These are phyloP conservation scores for Acanthamoeba healyi DNA, from an alignment of 208 protist species.

Conservation along the genomic window DNA sequence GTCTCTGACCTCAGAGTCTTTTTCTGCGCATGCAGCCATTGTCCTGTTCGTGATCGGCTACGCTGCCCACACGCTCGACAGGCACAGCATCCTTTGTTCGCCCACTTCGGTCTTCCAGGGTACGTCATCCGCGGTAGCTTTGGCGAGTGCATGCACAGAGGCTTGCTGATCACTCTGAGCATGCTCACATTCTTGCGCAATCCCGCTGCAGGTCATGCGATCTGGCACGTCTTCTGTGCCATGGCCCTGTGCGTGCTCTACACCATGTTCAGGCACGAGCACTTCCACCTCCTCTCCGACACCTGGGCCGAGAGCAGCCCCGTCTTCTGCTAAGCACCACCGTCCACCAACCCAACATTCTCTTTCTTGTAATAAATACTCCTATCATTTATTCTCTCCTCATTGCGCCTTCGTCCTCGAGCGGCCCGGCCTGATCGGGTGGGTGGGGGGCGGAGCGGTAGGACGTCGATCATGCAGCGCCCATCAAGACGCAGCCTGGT, in stretches of 20 bases:
- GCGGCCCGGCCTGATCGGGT: no score
- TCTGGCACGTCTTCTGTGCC: constrained; percentile 61
- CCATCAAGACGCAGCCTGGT: no score
- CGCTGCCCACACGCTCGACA: constrained; percentile 28
- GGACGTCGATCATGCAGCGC: no score
- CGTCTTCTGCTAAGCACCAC: background rate
- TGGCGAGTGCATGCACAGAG: background rate
- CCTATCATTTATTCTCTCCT: no score
- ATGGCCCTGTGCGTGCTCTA: constrained; percentile 42
- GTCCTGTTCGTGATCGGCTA: constrained; percentile 28
- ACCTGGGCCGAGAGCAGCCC: constrained; percentile 35
- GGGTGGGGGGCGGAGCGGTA: no score
- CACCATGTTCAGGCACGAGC: constrained; percentile 63
- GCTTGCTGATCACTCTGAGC: background rate
- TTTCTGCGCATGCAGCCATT: background rate
- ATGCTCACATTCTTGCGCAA: background rate
- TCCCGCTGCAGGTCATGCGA: background rate
- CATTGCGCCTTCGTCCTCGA: no score
- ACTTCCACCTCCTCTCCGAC: constrained; percentile 54
- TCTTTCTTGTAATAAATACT: background rate
- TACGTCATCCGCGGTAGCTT: background rate
- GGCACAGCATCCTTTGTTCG: constrained; percentile 49
- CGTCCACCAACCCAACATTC: background rate
- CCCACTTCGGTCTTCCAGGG: constrained; percentile 57
- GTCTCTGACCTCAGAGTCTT: background rate